Conservation (phyloP, 495 filamentous ascomycete genomes). For the Letharia lupina region DNA sequence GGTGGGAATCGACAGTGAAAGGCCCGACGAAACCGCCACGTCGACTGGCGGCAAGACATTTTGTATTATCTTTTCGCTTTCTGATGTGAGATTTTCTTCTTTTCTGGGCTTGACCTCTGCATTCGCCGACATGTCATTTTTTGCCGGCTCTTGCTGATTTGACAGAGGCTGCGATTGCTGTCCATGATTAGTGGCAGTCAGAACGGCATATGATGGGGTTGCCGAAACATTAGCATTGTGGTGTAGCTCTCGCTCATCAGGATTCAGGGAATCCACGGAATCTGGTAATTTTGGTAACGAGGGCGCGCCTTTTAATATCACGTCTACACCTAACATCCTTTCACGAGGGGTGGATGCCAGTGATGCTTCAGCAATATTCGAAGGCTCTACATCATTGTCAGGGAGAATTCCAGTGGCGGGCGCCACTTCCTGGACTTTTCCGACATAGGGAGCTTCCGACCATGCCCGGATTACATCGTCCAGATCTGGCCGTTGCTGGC, state of each 20-base stretch:
- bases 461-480: slow-evolving; percentile 23
- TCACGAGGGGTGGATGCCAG: slow-evolving; percentile 21
- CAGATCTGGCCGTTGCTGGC: slow-evolving; percentile 20
- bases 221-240: neutral
- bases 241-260: neutral
- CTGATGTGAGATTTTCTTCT: neutral
- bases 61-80: neutral
- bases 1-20: neutral
- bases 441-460: slow-evolving; percentile 21
- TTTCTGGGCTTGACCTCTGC: neutral
- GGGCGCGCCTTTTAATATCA: slow-evolving; percentile 14
- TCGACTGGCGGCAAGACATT: neutral
- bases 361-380: slow-evolving; percentile 14
- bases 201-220: neutral
- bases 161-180: neutral
- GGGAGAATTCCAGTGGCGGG: neutral
- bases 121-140: neutral
- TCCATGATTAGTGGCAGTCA: neutral
- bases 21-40: neutral
- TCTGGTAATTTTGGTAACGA: slow-evolving; percentile 18
- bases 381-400: slow-evolving; percentile 1
- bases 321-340: slow-evolving; percentile 15
- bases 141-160: neutral
- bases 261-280: slow-evolving; percentile 3
- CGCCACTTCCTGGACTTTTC: neutral